These are phyloP conservation scores for Glonium stellatum DNA, from an alignment of 495 filamentous ascomycete species.

Conservation along the genomic window DNA sequence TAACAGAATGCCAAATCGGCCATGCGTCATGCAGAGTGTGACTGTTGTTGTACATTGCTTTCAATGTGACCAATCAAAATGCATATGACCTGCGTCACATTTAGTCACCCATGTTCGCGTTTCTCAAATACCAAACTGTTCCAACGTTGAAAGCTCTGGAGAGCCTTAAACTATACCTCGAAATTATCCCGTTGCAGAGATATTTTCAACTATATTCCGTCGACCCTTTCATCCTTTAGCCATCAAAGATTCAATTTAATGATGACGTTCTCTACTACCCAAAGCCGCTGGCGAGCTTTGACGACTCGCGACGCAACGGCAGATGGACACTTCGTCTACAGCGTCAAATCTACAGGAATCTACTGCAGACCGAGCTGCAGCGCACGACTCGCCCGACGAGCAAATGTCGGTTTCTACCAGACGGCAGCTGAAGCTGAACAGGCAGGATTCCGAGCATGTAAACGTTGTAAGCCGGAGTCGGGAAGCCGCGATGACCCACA, in stretches of 20 bases:
- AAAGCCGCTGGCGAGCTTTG: constrained; percentile 52
- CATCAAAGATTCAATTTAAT: not conserved
- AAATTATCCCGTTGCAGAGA: not conserved
- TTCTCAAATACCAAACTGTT: not conserved
- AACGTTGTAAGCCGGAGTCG: constrained; percentile 53
- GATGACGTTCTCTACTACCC: constrained; percentile 30
- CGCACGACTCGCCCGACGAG: constrained; percentile 53
- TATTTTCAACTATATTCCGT: not conserved
- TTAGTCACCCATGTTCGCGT: too few relatives aligned
- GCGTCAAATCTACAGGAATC: constrained; percentile 55
- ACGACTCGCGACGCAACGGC: constrained; percentile 45
- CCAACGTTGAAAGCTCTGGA: not conserved
- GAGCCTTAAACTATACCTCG: not conserved
- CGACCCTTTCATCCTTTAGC: not conserved
- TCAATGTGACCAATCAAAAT: too few relatives aligned
- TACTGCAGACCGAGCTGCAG: constrained; percentile 59
- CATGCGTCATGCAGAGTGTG: too few relatives aligned
- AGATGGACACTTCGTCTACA: constrained; percentile 53
- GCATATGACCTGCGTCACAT: too few relatives aligned
- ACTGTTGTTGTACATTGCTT: too few relatives aligned
- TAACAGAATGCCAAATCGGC: too few relatives aligned
- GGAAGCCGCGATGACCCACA: constrained; percentile 39
- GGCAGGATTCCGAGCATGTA: constrained; percentile 56
- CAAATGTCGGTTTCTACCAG: constrained; percentile 55
- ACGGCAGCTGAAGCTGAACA: constrained; percentile 47